Percentiles rank a stretch among this genome's conserved stretches.
Evolutionary conservation across 169 alveolate genomes (phyloP).

Genomic region (Plasmodium vivax): DNA sequence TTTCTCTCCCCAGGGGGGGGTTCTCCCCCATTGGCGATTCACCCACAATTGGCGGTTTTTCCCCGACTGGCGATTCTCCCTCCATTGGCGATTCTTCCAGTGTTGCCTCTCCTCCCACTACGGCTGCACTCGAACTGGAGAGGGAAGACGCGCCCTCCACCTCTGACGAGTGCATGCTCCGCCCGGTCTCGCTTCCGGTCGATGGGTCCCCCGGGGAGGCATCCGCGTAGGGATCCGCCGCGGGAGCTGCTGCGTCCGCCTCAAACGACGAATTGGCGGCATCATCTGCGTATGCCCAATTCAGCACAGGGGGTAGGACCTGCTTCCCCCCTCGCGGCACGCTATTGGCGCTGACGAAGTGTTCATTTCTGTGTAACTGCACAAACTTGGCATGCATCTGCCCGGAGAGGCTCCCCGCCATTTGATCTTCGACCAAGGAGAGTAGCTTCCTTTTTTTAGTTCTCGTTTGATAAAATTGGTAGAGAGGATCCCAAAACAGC

Average conservation of each 20-base stretch:
- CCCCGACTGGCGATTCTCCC: not conserved
- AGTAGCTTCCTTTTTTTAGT: slow-evolving; percentile 9
- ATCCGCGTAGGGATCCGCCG: not conserved
- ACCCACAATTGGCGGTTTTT: not conserved
- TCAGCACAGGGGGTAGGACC: not conserved
- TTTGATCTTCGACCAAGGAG: not conserved
- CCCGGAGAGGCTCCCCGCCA: not conserved
- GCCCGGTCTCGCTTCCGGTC: not conserved
- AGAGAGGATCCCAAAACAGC: slow-evolving; percentile 71
- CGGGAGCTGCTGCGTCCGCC: not conserved
- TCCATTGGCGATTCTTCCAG: not conserved
- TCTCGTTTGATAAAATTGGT: slow-evolving; percentile 33
- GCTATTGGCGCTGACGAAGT: not conserved
- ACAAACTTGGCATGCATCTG: not conserved
- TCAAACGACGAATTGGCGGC: not conserved
- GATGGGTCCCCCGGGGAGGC: not conserved
- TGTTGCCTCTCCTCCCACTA: not conserved
- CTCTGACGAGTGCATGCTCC: not conserved
- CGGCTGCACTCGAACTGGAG: slow-evolving; percentile 1
- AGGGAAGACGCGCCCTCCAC: slow-evolving; percentile 5
- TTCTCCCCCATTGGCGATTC: not conserved
- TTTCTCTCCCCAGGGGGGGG: not conserved
- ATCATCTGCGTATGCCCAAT: not conserved
- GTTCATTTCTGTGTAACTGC: not conserved
- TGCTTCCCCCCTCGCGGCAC: not conserved